phyloP scores from a whole-genome alignment of 176 grass and related monocot genomes.

The Poa pratensis region DNA sequence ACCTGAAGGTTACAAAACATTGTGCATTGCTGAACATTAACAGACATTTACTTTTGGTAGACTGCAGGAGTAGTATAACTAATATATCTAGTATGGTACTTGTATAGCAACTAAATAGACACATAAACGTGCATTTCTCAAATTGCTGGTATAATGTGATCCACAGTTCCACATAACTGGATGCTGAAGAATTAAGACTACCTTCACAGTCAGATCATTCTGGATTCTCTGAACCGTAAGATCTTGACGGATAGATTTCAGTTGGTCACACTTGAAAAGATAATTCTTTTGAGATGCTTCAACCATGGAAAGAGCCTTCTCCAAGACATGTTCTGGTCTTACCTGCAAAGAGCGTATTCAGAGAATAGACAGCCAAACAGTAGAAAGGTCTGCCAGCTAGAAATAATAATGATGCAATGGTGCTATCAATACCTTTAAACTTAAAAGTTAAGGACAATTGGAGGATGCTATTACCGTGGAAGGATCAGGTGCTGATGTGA shows the following conservation, averaged over 20 bases:
- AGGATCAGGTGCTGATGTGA: conserved; percentile 93
- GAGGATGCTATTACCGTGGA: conserved; percentile 54
- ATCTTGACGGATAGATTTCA: conserved; percentile 99
- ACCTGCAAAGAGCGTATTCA: conserved; percentile 57
- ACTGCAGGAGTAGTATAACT: background rate
- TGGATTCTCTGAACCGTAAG: conserved; percentile 96
- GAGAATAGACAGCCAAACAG: conserved; percentile 26
- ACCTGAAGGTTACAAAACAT: conserved; percentile 43
- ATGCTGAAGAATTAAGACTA: conserved; percentile 46
- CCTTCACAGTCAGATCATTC: conserved; percentile 90
- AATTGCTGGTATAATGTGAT: background rate
- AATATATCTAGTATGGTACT: conserved; percentile 26
- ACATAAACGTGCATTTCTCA: background rate
- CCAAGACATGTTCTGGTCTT: conserved; percentile 88
- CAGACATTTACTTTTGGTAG: background rate
- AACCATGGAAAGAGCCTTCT: conserved; percentile 92
- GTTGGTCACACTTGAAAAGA: conserved; percentile 93
- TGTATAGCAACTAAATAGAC: conserved; percentile 16
- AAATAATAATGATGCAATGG: background rate
- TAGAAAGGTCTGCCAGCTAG: conserved; percentile 3
- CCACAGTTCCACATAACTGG: conserved; percentile 14
- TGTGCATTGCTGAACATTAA: conserved; percentile 21
- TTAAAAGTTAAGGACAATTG: conserved; percentile 41
- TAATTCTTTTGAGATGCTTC: conserved; percentile 83
- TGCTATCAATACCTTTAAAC: conserved; percentile 20